Evolutionary conservation across 495 filamentous ascomycete genomes (phyloP).

Genomic region (Copromyces sp.): DNA sequence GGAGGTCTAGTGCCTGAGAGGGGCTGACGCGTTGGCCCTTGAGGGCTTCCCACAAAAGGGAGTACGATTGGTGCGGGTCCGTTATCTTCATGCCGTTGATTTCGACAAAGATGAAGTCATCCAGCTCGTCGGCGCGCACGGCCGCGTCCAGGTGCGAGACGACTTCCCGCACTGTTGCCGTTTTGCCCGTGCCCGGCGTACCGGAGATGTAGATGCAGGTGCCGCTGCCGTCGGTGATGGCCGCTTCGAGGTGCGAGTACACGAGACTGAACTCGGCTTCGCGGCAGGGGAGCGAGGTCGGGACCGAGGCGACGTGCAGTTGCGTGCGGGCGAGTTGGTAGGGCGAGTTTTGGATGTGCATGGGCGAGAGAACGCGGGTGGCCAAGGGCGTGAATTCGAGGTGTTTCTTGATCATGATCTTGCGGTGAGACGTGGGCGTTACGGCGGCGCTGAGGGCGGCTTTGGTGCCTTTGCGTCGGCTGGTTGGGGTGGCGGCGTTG

Average conservation of each 20-base stretch:
- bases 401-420: constrained; percentile 76
- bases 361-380: constrained; percentile 72
- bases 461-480: constrained; percentile 30
- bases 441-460: constrained; percentile 31
- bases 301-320: constrained; percentile 89
- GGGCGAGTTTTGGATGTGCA: constrained; percentile 69
- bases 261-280: constrained; percentile 86
- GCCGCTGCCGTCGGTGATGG: constrained; percentile 86
- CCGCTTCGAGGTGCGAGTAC: constrained; percentile 85
- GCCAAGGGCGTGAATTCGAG: constrained; percentile 92
- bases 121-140: constrained; percentile 81
- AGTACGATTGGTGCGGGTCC: constrained; percentile 94
- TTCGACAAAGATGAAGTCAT: constrained; percentile 98
- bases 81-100: constrained; percentile 99
- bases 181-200: constrained; percentile 97
- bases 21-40: constrained; percentile 88
- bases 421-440: constrained; percentile 59
- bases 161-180: constrained; percentile 93
- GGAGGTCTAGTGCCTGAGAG: constrained; percentile 78
- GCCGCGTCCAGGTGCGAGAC: constrained; percentile 78
- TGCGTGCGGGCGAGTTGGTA: constrained; percentile 83
- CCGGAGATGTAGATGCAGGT: constrained; percentile 99
- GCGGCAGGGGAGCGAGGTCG: constrained; percentile 78
- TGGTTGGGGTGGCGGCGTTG: constrained; percentile 22
- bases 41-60: constrained; percentile 90